Conservation (phyloP, 1,139 yeast species). For the Candida neerlandica region DNA sequence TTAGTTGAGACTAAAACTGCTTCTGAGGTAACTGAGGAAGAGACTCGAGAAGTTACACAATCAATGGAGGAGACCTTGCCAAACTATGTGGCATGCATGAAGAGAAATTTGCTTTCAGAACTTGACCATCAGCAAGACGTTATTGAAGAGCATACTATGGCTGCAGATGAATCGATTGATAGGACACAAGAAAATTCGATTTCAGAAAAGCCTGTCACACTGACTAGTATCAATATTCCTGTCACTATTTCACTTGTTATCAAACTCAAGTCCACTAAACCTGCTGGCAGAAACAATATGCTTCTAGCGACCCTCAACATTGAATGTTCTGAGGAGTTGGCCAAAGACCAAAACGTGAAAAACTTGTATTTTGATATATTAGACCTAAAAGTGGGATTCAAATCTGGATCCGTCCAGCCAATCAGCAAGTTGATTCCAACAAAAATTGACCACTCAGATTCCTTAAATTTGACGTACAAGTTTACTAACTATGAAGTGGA, state of each 20-base stretch:
- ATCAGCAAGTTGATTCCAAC: conserved; percentile 25
- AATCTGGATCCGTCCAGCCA: conserved; percentile 34
- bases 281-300: conserved; percentile 56
- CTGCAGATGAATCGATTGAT: background rate
- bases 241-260: conserved; percentile 41
- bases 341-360: conserved; percentile 11
- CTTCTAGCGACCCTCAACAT: conserved; percentile 59
- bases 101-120: conserved; percentile 28
- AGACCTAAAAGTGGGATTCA: conserved; percentile 44
- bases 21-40: background rate
- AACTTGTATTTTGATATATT: conserved; percentile 38
- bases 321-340: conserved; percentile 50
- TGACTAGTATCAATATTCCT: conserved; percentile 20
- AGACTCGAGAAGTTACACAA: background rate
- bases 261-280: conserved; percentile 56
- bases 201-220: background rate
- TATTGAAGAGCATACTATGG: background rate
- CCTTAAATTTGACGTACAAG: conserved; percentile 49
- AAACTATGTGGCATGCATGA: conserved; percentile 25
- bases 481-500: conserved; percentile 33
- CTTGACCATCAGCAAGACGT: conserved; percentile 19
- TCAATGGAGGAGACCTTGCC: conserved; percentile 14
- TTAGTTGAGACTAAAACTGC: conserved; percentile 18
- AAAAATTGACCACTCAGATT: conserved; percentile 29
- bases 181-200: background rate